phyloP scores from a whole-genome alignment of 2,329 filamentous ascomycete species.

The Akanthomyces muscarius region DNA sequence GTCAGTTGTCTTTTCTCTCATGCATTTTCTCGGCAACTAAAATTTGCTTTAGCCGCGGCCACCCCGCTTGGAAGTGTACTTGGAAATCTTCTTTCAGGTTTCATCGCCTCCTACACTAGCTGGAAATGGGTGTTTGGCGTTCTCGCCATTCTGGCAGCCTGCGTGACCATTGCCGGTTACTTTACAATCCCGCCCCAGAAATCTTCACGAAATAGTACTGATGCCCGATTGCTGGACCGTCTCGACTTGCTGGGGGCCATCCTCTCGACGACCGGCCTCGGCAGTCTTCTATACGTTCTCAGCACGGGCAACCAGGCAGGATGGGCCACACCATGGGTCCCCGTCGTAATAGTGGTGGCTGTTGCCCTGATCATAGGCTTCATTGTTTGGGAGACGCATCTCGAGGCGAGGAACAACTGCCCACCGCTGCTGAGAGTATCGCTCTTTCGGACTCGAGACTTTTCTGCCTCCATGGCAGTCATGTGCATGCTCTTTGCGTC shows the following conservation, averaged over 20 bases:
- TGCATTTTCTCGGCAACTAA: too few species aligned
- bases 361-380: constrained; percentile 49
- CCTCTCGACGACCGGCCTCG: constrained; percentile 52
- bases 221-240: not conserved
- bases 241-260: constrained; percentile 56
- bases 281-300: constrained; percentile 56
- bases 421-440: constrained; percentile 50
- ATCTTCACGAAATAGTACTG: too few species aligned
- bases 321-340: constrained; percentile 56
- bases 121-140: constrained; percentile 62
- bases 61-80: constrained; percentile 56
- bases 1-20: constrained; percentile 23
- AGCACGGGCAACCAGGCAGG: constrained; percentile 61
- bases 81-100: constrained; percentile 55
- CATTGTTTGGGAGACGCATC: constrained; percentile 47
- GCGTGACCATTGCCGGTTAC: constrained; percentile 48
- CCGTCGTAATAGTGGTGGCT: constrained; percentile 49
- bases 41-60: constrained; percentile 41
- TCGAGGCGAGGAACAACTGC: not conserved
- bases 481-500: constrained; percentile 59
- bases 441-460: constrained; percentile 50
- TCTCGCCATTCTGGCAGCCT: constrained; percentile 49
- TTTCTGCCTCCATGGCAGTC: constrained; percentile 56
- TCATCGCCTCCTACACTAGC: constrained; percentile 53
- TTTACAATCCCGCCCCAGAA: constrained; percentile 49